Evolutionary conservation across 116 monocot species (phyloP), one percentile per base, ranked within the genome.

Genomic region (Iris pallida): DNA sequence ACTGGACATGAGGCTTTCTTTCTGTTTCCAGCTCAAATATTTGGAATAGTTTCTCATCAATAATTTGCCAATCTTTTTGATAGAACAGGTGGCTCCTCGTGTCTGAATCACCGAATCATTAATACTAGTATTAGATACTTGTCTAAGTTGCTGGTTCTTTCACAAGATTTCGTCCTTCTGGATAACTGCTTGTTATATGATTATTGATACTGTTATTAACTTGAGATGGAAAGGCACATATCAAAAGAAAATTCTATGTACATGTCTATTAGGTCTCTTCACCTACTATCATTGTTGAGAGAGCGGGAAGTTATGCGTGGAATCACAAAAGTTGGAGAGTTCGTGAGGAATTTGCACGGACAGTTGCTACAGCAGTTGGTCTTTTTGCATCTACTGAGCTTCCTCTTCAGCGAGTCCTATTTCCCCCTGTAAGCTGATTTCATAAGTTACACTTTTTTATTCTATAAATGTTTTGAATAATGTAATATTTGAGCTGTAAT

Each of bases 221-320:
- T 51, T 51, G 13, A 9, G 7, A 7, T 51, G 13, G 49, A 30
- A 30, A 30, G 30, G 30, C 30, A 30, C 30, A 30, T 30, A 30
- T 30, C 30, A 30, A 30, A 30, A 30, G 30, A 30, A 30, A 30
- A 30, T 30, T 30, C 30, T 30, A 30, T 30, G 30, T 67, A 47
- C 42, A 16, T 3, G 14, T 55, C 42, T 9, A 53, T 67, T 78
- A 97, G 97, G 90, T 97, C 44, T 97, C 97, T 57, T 97, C 97
- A 42, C 92, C 97, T 11, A 97, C 97, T 43, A 92, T 97, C 75
- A 87, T 97, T 44, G 97, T 92, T 78, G 97, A 97, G 80, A 90
- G 97, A 80, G 97, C 92, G 64, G 92, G 97, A 20, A 88, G 77
- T 71, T 92, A 76, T 88, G 97, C 97, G 3, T 97, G 97, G 97